Evolutionary conservation across 441 rosid species (phyloP).

Genomic region (Populus tomentosa): DNA sequence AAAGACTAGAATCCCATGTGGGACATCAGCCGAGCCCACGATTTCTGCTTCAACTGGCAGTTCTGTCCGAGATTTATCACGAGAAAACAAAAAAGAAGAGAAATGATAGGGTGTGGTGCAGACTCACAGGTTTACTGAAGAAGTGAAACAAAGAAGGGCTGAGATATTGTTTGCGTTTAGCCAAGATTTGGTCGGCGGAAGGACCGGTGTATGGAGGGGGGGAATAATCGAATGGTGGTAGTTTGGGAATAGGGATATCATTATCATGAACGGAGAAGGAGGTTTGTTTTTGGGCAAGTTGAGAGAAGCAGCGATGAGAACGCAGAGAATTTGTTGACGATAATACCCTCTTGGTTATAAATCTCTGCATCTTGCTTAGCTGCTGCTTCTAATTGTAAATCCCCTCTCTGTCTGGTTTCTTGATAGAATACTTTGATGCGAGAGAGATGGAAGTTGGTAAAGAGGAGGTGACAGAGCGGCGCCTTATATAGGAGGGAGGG

Average conservation of each 20-base stretch:
- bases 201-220: slow-evolving; percentile 89
- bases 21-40: not conserved
- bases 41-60: not conserved
- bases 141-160: slow-evolving; percentile 67
- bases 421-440: not conserved
- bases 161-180: slow-evolving; percentile 65
- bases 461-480: no score
- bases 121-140: slow-evolving; percentile 65
- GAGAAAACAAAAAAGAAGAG: no score
- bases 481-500: no score
- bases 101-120: not conserved
- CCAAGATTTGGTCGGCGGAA: slow-evolving; percentile 55
- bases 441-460: no score
- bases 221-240: slow-evolving; percentile 74
- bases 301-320: slow-evolving; percentile 28
- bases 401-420: no score
- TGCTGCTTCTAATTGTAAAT: not conserved
- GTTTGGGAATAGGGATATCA: slow-evolving; percentile 35
- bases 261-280: slow-evolving; percentile 14
- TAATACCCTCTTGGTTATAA: slow-evolving; percentile 30
- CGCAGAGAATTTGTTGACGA: slow-evolving; percentile 25
- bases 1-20: not conserved
- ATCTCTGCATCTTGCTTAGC: slow-evolving; percentile 39
- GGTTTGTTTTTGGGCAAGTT: slow-evolving; percentile 30
- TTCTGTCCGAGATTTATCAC: no score